Evolutionary conservation across 768 basidiomycete genomes (phyloP).

Genomic region (Mrakia hoshinonis): DNA sequence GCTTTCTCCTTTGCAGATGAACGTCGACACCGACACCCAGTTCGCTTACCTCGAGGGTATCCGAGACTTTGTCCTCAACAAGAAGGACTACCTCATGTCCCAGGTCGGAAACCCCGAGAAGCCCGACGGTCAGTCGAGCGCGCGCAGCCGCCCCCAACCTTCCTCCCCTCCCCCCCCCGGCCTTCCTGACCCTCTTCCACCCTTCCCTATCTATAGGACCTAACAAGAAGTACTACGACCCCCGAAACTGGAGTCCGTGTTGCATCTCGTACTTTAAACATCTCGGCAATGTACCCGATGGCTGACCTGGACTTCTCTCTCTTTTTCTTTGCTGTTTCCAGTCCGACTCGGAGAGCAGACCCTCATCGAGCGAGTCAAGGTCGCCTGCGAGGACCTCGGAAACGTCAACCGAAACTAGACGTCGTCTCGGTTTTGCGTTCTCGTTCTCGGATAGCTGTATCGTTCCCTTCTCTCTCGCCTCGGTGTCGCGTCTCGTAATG

Average conservation of each 20-base stretch:
- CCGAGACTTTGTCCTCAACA: slow-evolving; percentile 76
- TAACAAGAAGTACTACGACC: slow-evolving; percentile 98
- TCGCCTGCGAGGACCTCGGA: slow-evolving; percentile 84
- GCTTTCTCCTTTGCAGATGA: not conserved
- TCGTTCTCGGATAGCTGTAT: not conserved
- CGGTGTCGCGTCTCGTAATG: too few species aligned
- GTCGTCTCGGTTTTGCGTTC: slow-evolving; percentile 30
- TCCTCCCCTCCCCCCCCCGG: not conserved
- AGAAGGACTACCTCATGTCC: slow-evolving; percentile 74
- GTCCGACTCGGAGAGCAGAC: slow-evolving; percentile 92
- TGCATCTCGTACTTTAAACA: not conserved
- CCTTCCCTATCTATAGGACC: slow-evolving; percentile 49
- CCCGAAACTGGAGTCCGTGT: slow-evolving; percentile 61
- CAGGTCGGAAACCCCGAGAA: slow-evolving; percentile 93
- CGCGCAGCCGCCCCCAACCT: too few species aligned
- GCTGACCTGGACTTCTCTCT: not conserved
- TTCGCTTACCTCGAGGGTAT: slow-evolving; percentile 84
- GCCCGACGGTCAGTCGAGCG: not conserved
- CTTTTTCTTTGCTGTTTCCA: not conserved
- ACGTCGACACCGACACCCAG: slow-evolving; percentile 93
- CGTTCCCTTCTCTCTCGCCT: too few species aligned
- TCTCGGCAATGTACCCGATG: not conserved
- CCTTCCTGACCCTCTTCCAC: not conserved
- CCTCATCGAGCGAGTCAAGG: slow-evolving; percentile 72
- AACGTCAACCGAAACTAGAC: too few species aligned